Evolutionary conservation across 306 rosid genomes (phyloP).

Genomic region (Leucaena leucocephala): DNA sequence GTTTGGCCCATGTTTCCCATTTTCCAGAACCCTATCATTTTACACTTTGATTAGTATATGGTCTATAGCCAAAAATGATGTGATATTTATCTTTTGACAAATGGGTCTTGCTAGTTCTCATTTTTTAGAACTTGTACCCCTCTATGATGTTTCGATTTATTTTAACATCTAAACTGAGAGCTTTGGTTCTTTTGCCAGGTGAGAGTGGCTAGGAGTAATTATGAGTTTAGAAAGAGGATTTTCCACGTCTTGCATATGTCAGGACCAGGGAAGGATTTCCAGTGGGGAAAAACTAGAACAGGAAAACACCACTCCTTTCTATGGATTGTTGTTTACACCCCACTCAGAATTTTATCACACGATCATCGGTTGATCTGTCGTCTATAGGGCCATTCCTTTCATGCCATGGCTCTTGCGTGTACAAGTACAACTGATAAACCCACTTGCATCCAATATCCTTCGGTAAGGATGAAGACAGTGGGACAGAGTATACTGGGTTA

Average conservation of each 20-base stretch:
- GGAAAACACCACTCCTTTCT: constrained; percentile 5
- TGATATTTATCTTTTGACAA: background rate
- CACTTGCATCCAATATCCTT: constrained; percentile 18
- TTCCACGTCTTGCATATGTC: constrained; percentile 31
- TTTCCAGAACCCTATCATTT: constrained; percentile 1
- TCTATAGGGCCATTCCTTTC: constrained; percentile 3
- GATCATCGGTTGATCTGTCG: constrained; percentile 18
- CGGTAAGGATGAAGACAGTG: constrained; percentile 29
- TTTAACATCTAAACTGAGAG: constrained; percentile 41
- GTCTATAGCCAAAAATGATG: background rate
- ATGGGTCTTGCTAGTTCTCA: background rate
- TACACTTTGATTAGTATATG: background rate
- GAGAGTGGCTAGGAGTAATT: constrained; percentile 43
- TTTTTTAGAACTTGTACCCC: constrained; percentile 24
- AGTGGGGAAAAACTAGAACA: constrained; percentile 35
- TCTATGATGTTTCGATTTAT: constrained; percentile 37
- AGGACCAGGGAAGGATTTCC: constrained; percentile 34
- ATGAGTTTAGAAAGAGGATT: constrained; percentile 46
- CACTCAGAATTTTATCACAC: constrained; percentile 13
- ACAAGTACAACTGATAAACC: constrained; percentile 31
- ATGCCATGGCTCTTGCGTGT: constrained; percentile 39
- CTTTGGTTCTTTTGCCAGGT: constrained; percentile 42
- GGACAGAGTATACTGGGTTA: constrained; percentile 28
- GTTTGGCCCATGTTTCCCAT: background rate
- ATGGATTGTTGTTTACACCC: constrained; percentile 11